Percentiles rank a stretch among this genome's conserved stretches.
phyloP scores from a whole-genome alignment of 2,329 filamentous ascomycete genomes.

The Aschersonia sp. region DNA sequence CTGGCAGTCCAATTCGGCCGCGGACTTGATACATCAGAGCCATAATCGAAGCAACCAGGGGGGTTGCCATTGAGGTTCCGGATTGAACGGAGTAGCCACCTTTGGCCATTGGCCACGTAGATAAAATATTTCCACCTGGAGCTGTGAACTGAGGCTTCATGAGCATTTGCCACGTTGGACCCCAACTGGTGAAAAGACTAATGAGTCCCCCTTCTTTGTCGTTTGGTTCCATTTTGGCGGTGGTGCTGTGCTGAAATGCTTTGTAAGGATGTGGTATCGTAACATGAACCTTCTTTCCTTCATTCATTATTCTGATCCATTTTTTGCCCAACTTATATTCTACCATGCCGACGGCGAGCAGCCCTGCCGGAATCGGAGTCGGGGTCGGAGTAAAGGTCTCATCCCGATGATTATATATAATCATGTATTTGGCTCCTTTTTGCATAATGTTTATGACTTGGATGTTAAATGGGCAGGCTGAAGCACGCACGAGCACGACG shows the following conservation, averaged over 20 bases:
- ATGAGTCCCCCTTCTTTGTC: neutral
- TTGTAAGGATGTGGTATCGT: constrained; percentile 13
- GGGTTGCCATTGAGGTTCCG: constrained; percentile 8
- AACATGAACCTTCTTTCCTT: constrained; percentile 21
- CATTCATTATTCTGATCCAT: constrained; percentile 23
- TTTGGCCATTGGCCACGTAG: constrained; percentile 4
- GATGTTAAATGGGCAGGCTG: neutral
- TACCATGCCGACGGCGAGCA: constrained; percentile 12
- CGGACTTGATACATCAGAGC: constrained; percentile 20
- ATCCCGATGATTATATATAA: constrained; percentile 42
- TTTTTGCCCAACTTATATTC: constrained; percentile 26
- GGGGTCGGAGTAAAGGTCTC: constrained; percentile 12
- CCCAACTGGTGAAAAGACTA: constrained; percentile 5
- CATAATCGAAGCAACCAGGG: constrained; percentile 5
- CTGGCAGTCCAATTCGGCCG: constrained; percentile 26
- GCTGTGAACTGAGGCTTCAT: constrained; percentile 9
- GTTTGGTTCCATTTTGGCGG: neutral
- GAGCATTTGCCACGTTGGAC: constrained; percentile 6
- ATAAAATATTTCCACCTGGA: constrained; percentile 9
- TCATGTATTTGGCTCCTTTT: constrained; percentile 42
- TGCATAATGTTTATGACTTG: neutral
- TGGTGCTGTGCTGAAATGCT: neutral
- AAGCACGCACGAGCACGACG: constrained; percentile 34
- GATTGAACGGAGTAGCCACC: constrained; percentile 5
- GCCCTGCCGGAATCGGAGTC: constrained; percentile 13